These are phyloP conservation scores for Phytophthora pini DNA, from an alignment of 352 stramenopile genomes.

Conservation along the genomic window DNA sequence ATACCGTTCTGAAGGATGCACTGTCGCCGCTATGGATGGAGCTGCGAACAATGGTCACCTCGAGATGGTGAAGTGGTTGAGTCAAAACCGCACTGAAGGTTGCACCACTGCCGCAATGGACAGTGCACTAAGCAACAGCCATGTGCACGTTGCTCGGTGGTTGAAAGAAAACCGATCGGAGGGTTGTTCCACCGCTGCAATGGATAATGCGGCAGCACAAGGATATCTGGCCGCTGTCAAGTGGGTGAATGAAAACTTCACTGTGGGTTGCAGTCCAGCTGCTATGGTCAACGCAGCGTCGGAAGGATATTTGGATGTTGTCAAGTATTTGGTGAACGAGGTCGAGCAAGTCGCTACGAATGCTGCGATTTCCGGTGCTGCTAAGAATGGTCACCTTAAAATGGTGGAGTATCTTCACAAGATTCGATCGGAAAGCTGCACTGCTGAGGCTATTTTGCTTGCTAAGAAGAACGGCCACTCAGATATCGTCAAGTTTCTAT, in stretches of 20 bases:
- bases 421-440: background rate
- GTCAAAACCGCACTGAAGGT: constrained; percentile 16
- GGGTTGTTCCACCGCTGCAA: constrained; percentile 15
- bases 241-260: constrained; percentile 11
- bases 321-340: constrained; percentile 15
- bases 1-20: background rate
- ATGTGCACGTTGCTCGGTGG: constrained; percentile 7
- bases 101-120: constrained; percentile 22
- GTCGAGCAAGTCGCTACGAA: background rate
- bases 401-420: constrained; percentile 24
- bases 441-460: background rate
- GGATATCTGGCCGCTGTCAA: constrained; percentile 2
- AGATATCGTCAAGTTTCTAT: background rate
- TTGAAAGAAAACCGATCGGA: constrained; percentile 15
- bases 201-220: constrained; percentile 9
- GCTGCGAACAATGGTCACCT: constrained; percentile 1
- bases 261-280: background rate
- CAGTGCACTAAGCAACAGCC: constrained; percentile 1
- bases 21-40: background rate
- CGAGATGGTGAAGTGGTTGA: constrained; percentile 10
- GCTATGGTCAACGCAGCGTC: constrained; percentile 19
- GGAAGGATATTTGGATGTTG: constrained; percentile 26
- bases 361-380: constrained; percentile 13
- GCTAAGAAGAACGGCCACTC: background rate
- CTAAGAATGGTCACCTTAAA: constrained; percentile 24